These are phyloP conservation scores for Aureobasidium musti DNA, from an alignment of 2,329 filamentous ascomycete genomes.

Conservation along the genomic window DNA sequence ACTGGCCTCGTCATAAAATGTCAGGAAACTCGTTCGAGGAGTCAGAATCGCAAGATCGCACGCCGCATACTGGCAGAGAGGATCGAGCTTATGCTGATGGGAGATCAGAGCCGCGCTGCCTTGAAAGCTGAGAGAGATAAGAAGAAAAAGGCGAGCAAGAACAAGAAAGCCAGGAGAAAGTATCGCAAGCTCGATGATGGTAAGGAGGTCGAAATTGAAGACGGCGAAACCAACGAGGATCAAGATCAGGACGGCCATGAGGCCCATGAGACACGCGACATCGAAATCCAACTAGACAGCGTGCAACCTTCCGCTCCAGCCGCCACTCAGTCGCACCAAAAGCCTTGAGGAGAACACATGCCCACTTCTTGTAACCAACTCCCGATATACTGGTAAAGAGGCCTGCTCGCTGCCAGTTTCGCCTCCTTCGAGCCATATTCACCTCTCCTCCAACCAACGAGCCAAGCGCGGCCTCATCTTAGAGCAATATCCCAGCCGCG, in stretches of 20 bases:
- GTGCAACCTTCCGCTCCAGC: background rate
- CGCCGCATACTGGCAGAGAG: conserved; percentile 73
- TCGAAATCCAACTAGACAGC: background rate
- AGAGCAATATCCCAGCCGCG: background rate
- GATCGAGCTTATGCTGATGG: conserved; percentile 73
- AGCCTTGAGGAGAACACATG: background rate
- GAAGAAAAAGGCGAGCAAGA: conserved; percentile 71
- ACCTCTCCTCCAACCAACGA: background rate
- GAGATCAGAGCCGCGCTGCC: conserved; percentile 65
- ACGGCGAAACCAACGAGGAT: conserved; percentile 10
- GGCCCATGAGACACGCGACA: conserved; percentile 5
- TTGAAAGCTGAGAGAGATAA: conserved; percentile 64
- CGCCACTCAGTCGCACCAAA: background rate
- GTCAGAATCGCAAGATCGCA: conserved; percentile 85
- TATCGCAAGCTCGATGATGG: conserved; percentile 64
- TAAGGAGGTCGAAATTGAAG: conserved; percentile 33
- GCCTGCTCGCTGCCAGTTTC: too few relatives aligned
- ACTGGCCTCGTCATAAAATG: conserved; percentile 93
- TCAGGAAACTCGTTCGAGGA: conserved; percentile 83
- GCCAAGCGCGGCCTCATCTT: background rate
- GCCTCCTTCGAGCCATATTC: background rate
- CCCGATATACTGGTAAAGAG: background rate
- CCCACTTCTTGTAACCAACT: background rate
- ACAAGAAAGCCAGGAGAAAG: conserved; percentile 82
- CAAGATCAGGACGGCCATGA: background rate